Evolutionary conservation across 192 early-diverging fungal species (phyloP).

Genomic region (Blastocladiella britannica): DNA sequence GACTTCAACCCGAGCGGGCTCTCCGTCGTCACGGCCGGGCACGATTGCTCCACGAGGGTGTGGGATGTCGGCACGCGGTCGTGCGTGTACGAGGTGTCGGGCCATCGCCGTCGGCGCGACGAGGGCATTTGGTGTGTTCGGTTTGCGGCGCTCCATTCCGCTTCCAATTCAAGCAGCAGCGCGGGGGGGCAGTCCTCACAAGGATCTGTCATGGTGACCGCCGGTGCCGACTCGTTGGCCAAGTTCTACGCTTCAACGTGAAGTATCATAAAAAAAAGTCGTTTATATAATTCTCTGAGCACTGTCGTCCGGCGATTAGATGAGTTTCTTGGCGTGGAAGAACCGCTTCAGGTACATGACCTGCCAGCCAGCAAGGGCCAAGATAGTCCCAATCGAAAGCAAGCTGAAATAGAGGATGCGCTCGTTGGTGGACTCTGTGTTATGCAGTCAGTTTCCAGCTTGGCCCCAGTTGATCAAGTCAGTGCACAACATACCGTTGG

Average conservation of each 20-base stretch:
- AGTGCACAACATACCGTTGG: conserved; percentile 52
- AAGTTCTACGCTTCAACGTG: too few relatives aligned
- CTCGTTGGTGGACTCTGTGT: conserved; percentile 66
- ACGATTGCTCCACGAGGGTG: background rate
- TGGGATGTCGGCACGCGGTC: background rate
- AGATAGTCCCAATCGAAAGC: conserved; percentile 46
- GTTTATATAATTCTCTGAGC: too few relatives aligned
- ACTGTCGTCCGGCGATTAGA: conserved; percentile 16
- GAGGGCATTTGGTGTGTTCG: background rate
- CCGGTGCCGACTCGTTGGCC: too few relatives aligned
- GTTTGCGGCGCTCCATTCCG: too few relatives aligned
- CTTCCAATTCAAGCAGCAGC: too few relatives aligned
- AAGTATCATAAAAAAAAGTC: too few relatives aligned
- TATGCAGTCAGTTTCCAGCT: too few relatives aligned
- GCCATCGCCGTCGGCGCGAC: background rate
- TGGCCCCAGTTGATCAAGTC: too few relatives aligned
- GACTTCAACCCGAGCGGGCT: background rate
- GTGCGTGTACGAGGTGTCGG: background rate
- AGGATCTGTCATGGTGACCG: too few relatives aligned
- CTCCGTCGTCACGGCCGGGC: background rate
- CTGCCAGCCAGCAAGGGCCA: conserved; percentile 55
- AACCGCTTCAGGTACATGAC: conserved; percentile 63
- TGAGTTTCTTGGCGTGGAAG: conserved; percentile 77
- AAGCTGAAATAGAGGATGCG: conserved; percentile 65
- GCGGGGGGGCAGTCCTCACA: too few relatives aligned